phyloP scores from a whole-genome alignment of 176 grass and related monocot species.

The Ampelocalamus luodianensis region DNA sequence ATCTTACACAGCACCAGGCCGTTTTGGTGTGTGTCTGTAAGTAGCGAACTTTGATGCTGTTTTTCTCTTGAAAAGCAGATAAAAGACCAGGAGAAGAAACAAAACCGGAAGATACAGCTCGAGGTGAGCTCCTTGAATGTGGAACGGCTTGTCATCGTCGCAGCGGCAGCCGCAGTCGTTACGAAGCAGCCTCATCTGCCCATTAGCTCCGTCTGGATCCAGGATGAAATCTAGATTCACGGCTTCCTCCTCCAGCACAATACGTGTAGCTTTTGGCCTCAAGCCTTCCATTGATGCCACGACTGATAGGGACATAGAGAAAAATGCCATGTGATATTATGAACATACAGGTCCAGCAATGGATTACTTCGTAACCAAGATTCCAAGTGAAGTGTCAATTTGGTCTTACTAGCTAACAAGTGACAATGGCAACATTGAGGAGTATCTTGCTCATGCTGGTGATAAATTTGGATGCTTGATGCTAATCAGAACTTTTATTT shows the following conservation, averaged over 20 bases:
- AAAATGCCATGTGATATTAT: background rate
- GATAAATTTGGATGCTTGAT: background rate
- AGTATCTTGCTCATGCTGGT: background rate
- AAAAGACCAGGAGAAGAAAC: constrained; percentile 52
- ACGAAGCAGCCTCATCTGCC: background rate
- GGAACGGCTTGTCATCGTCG: constrained; percentile 42
- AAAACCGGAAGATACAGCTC: constrained; percentile 57
- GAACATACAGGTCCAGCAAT: background rate
- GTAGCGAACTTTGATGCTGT: constrained; percentile 37
- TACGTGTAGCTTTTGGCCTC: constrained; percentile 60
- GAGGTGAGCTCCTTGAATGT: constrained; percentile 50
- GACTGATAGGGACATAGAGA: constrained; percentile 45
- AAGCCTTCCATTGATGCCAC: constrained; percentile 73
- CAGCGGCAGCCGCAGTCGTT: constrained; percentile 45
- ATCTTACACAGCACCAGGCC: constrained; percentile 52
- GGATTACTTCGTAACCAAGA: constrained; percentile 4
- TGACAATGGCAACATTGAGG: background rate
- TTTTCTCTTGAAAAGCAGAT: constrained; percentile 69
- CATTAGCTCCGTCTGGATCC: constrained; percentile 37
- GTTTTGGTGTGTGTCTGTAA: constrained; percentile 46
- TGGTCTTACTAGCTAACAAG: constrained; percentile 11
- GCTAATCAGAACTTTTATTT: background rate
- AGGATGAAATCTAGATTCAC: constrained; percentile 84
- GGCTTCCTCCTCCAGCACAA: constrained; percentile 54
- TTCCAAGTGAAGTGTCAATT: background rate